A percentile compares a stretch with the other conserved stretches of the same genome.
phyloP scores from a whole-genome alignment of 371 early-diverging fungal genomes.

The Mortierella polycephala region DNA sequence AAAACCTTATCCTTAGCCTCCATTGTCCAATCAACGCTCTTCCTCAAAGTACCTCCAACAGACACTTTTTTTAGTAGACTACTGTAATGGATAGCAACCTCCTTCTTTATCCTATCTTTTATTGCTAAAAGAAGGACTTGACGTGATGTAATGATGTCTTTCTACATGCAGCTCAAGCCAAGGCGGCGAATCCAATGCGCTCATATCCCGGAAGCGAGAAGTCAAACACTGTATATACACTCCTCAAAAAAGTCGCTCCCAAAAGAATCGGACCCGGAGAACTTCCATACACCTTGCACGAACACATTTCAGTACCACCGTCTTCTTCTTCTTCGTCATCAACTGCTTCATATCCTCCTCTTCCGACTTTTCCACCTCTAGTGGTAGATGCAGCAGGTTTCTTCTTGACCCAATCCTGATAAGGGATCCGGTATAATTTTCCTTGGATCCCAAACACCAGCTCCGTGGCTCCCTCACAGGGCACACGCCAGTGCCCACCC shows the following conservation, averaged over 20 bases:
- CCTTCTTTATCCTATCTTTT: neutral
- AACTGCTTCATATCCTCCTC: neutral
- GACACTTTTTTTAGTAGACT: no score
- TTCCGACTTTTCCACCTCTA: neutral
- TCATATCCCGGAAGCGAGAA: slow-evolving; percentile 32
- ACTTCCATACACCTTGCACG: slow-evolving; percentile 39
- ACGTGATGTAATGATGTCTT: neutral
- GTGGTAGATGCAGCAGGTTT: neutral
- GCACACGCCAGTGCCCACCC: slow-evolving; percentile 41
- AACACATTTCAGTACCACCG: slow-evolving; percentile 26
- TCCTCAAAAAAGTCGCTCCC: slow-evolving; percentile 30
- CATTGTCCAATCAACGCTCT: neutral
- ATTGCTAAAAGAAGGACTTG: neutral
- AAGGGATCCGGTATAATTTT: slow-evolving; percentile 20
- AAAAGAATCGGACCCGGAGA: slow-evolving; percentile 44
- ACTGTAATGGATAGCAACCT: neutral
- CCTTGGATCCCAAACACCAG: slow-evolving; percentile 31
- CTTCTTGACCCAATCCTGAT: slow-evolving; percentile 46
- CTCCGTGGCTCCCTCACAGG: slow-evolving; percentile 23
- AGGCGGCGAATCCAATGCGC: slow-evolving; percentile 36
- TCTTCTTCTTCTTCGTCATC: neutral
- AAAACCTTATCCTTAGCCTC: neutral
- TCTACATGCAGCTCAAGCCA: neutral
- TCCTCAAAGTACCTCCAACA: neutral
- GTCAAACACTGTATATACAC: slow-evolving; percentile 48